These are phyloP conservation scores for Trametes cingulata DNA, from an alignment of 768 basidiomycete species.

Conservation along the genomic window DNA sequence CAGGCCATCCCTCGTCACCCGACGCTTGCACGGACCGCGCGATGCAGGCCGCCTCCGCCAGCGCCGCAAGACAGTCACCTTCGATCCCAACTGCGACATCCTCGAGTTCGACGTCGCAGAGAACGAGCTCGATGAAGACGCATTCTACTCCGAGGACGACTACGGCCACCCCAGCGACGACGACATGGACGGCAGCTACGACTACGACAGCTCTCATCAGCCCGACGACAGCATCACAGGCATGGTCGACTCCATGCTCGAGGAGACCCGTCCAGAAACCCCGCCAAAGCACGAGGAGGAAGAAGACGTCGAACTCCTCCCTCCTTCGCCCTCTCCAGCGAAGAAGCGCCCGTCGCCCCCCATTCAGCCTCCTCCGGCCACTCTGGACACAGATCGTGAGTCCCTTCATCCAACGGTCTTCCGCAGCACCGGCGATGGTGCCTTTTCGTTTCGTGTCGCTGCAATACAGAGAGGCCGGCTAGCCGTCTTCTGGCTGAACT, in stretches of 20 bases:
- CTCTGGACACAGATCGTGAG: slow-evolving; percentile 3
- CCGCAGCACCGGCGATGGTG: too few species aligned
- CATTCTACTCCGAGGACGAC: slow-evolving; percentile 43
- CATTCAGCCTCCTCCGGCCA: background rate
- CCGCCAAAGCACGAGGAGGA: slow-evolving; percentile 38
- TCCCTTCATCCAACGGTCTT: background rate
- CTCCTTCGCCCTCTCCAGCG: slow-evolving; percentile 51
- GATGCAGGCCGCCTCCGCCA: slow-evolving; percentile 51
- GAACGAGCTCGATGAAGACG: slow-evolving; percentile 42
- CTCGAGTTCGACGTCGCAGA: slow-evolving; percentile 75
- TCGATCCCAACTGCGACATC: slow-evolving; percentile 78
- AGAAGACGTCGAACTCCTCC: slow-evolving; percentile 44
- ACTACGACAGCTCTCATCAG: slow-evolving; percentile 36
- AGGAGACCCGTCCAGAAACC: slow-evolving; percentile 48
- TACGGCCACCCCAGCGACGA: slow-evolving; percentile 28
- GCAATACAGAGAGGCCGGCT: too few species aligned
- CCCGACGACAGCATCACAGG: slow-evolving; percentile 65
- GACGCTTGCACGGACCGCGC: slow-evolving; percentile 77
- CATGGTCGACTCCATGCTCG: slow-evolving; percentile 71
- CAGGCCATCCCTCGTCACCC: slow-evolving; percentile 34
- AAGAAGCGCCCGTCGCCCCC: slow-evolving; percentile 22
- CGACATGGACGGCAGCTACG: slow-evolving; percentile 26
- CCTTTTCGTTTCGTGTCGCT: too few species aligned
- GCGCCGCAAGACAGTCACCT: slow-evolving; percentile 73
- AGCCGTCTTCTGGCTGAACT: too few species aligned